Conservation (phyloP, 768 basidiomycete genomes). For the Tylopilus sp. region DNA sequence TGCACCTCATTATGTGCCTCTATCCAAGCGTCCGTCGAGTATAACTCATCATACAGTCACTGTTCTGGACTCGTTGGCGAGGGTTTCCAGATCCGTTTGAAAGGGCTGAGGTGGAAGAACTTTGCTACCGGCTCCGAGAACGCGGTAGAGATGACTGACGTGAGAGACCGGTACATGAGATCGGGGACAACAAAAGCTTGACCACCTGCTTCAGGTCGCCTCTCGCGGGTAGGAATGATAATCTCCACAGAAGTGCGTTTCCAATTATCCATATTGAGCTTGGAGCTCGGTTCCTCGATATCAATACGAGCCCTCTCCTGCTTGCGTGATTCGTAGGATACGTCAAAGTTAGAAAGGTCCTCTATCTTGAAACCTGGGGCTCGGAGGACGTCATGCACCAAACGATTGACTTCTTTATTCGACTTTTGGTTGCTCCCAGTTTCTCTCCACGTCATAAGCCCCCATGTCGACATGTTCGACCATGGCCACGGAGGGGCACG, state of each 20-base stretch:
- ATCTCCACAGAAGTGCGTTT: no score
- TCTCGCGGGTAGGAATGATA: no score
- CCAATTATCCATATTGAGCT: not conserved
- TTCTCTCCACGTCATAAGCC: conserved; percentile 7
- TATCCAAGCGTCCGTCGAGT: conserved; percentile 21
- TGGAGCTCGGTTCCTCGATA: no score
- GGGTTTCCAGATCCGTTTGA: conserved; percentile 20
- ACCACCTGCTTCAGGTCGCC: no score
- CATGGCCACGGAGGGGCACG: conserved; percentile 10
- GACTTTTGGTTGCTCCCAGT: conserved; percentile 6
- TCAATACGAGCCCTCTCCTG: not conserved
- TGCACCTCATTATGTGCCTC: conserved; percentile 21
- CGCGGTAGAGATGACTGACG: not conserved
- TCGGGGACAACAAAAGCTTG: no score
- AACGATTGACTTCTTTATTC: no score
- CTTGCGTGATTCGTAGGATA: not conserved
- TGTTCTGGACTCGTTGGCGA: conserved; percentile 2
- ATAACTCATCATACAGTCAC: conserved; percentile 22
- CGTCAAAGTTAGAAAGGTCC: not conserved
- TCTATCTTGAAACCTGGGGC: not conserved
- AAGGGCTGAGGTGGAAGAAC: conserved; percentile 25
- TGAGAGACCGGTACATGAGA: no score
- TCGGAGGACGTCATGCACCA: no score
- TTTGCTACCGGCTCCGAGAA: conserved; percentile 6
- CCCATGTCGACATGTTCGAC: conserved; percentile 10